Conservation (phyloP, 768 basidiomycete genomes). For the Kwoniella dejecticola region DNA sequence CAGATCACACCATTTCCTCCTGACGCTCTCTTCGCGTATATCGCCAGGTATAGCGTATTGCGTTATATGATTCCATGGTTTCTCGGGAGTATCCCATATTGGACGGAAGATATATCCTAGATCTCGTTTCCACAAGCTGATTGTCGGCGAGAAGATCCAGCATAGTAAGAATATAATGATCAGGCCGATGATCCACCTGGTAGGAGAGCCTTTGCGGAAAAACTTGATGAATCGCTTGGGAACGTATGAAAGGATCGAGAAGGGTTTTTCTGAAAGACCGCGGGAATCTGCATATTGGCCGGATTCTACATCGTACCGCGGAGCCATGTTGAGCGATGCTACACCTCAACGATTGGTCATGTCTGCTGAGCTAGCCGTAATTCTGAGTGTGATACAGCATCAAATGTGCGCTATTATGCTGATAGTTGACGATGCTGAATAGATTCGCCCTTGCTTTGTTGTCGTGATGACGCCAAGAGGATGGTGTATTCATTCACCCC, state of each 20-base stretch:
- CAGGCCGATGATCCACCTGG: neutral
- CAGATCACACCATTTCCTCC: slow-evolving; percentile 22
- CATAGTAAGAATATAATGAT: neutral
- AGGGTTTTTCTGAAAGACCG: no score
- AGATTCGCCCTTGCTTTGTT: no score
- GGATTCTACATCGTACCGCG: neutral
- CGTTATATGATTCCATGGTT: slow-evolving; percentile 12
- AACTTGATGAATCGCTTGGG: neutral
- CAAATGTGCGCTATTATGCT: no score
- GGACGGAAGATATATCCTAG: slow-evolving; percentile 33
- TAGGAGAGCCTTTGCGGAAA: neutral
- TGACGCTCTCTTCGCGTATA: neutral
- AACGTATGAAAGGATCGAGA: no score
- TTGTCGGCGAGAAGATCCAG: neutral
- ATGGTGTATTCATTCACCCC: no score
- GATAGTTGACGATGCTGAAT: no score
- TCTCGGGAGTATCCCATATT: slow-evolving; percentile 28
- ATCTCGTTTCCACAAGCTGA: slow-evolving; percentile 24
- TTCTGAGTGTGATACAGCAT: no score
- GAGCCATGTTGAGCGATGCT: neutral
- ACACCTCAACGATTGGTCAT: neutral
- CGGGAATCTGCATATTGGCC: neutral
- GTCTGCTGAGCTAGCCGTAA: no score
- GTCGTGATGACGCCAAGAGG: no score
- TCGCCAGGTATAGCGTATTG: slow-evolving; percentile 18